Evolutionary conservation across 257 asterid genomes (phyloP).

Genomic region (Nicotiana tomentosiformis): DNA sequence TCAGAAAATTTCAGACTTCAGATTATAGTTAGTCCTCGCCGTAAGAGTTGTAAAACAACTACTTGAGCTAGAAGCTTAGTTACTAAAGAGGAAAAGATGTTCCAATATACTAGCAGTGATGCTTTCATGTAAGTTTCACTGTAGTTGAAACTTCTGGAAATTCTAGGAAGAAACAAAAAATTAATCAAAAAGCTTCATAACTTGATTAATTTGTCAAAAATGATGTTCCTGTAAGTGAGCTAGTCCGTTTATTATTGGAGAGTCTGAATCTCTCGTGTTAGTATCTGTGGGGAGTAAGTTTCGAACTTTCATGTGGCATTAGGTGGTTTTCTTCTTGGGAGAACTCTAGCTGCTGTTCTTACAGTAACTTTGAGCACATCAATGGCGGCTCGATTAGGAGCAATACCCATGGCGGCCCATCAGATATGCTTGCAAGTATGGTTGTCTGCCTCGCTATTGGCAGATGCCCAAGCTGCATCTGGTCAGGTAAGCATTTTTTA

Average conservation of each 20-base stretch:
- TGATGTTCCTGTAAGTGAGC: background rate
- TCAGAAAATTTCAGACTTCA: background rate
- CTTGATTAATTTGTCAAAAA: background rate
- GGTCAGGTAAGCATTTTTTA: conserved; percentile 25
- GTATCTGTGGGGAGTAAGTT: background rate
- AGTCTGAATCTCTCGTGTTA: background rate
- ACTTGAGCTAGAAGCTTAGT: background rate
- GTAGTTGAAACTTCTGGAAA: background rate
- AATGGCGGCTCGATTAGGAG: conserved; percentile 46
- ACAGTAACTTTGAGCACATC: conserved; percentile 43
- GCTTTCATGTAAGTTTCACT: background rate
- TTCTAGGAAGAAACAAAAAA: background rate
- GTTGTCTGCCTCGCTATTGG: conserved; percentile 42
- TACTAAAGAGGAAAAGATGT: background rate
- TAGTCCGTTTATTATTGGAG: background rate
- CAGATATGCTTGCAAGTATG: conserved; percentile 50
- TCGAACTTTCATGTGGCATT: background rate
- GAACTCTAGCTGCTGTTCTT: conserved; percentile 40
- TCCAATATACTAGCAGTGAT: background rate
- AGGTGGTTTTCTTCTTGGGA: conserved; percentile 50
- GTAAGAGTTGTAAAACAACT: background rate
- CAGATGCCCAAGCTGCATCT: conserved; percentile 38
- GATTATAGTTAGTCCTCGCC: background rate
- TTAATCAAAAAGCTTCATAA: background rate
- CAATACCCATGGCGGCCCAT: conserved; percentile 47